These are phyloP conservation scores for Colletotrichum sp. DNA, from an alignment of 2,329 filamentous ascomycete species.

Conservation along the genomic window DNA sequence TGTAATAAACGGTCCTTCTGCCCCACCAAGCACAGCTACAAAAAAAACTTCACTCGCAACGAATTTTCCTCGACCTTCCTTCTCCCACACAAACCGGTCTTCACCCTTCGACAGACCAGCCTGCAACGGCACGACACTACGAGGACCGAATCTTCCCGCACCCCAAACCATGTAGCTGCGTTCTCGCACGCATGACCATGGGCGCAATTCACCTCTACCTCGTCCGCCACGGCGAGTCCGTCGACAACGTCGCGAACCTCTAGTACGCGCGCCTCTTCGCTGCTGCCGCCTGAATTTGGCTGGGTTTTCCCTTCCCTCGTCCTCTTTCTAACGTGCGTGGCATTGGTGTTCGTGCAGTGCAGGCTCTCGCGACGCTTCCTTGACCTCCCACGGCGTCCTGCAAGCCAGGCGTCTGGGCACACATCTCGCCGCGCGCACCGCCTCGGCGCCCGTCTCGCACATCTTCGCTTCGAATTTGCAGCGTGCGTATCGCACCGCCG, in stretches of 20 bases:
- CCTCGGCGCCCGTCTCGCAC: conserved; percentile 51
- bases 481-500: conserved; percentile 75
- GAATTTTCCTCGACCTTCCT: neutral
- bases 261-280: conserved; percentile 58
- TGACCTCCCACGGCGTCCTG: conserved; percentile 82
- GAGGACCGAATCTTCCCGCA: neutral
- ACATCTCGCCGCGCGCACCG: conserved; percentile 53
- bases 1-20: too few species aligned
- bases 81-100: neutral
- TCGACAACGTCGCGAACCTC: conserved; percentile 82
- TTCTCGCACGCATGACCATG: conserved; percentile 4
- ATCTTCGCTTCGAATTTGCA: conserved; percentile 82
- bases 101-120: neutral
- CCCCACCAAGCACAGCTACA: neutral
- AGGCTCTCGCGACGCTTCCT: conserved; percentile 77
- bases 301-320: neutral
- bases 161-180: conserved; percentile 1
- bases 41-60: neutral
- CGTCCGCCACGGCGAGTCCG: conserved; percentile 87
- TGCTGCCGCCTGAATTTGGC: neutral
- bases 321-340: conserved; percentile 28
- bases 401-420: conserved; percentile 76
- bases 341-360: conserved; percentile 52
- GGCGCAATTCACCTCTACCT: conserved; percentile 61
- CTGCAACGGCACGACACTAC: neutral